A percentile compares a stretch with the other conserved stretches of the same genome.
Evolutionary conservation across 345 rosid genomes (phyloP).

Genomic region (Citropsis articulata): DNA sequence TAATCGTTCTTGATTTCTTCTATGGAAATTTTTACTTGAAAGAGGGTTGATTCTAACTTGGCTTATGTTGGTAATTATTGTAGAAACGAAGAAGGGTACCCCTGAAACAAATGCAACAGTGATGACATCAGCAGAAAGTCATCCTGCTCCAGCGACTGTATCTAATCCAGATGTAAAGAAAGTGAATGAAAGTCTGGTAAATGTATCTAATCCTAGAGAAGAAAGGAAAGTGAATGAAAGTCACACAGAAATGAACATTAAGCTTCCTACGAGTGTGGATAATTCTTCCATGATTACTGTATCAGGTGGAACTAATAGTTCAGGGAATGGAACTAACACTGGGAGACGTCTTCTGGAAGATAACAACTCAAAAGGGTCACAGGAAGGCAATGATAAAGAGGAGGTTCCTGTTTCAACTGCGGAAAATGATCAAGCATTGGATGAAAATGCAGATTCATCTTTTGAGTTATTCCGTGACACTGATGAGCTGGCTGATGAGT

Average conservation of each 20-base stretch:
- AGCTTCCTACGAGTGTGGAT: slow-evolving; percentile 35
- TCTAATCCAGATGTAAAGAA: slow-evolving; percentile 42
- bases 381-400: slow-evolving; percentile 35
- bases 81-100: slow-evolving; percentile 49
- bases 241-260: slow-evolving; percentile 31
- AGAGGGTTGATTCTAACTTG: slow-evolving; percentile 16
- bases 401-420: slow-evolving; percentile 61
- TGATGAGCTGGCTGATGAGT: slow-evolving; percentile 91
- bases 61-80: slow-evolving; percentile 29
- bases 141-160: slow-evolving; percentile 23
- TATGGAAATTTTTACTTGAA: neutral
- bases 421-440: slow-evolving; percentile 77
- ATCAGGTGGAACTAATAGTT: slow-evolving; percentile 33
- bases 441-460: slow-evolving; percentile 87
- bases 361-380: slow-evolving; percentile 43
- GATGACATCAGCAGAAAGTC: slow-evolving; percentile 32
- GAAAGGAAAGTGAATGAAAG: slow-evolving; percentile 36
- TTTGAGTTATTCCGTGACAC: slow-evolving; percentile 87
- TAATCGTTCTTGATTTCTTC: neutral
- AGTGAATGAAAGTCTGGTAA: slow-evolving; percentile 32
- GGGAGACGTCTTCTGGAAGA: slow-evolving; percentile 83
- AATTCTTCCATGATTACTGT: slow-evolving; percentile 35
- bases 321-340: slow-evolving; percentile 43
- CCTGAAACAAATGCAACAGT: slow-evolving; percentile 41
- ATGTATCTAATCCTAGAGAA: slow-evolving; percentile 38